Conservation (phyloP, 225 moss, liverwort and hornwort species). For the Lunularia cruciata region DNA sequence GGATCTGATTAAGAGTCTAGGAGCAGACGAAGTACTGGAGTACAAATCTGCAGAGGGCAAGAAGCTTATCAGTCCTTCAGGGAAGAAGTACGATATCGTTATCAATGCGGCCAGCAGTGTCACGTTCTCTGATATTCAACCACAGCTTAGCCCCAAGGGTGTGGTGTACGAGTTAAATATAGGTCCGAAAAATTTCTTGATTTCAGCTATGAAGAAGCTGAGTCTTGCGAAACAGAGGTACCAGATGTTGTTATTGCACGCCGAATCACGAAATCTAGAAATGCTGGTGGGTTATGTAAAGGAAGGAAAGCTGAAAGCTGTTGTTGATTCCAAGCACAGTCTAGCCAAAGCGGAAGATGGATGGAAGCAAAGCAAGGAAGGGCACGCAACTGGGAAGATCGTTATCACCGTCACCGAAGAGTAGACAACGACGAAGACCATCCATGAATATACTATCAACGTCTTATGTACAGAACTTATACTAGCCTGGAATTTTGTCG, state of each 20-base stretch:
- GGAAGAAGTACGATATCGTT: constrained; percentile 60
- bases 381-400: constrained; percentile 65
- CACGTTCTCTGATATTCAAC: constrained; percentile 45
- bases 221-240: constrained; percentile 57
- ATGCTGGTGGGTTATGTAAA: constrained; percentile 49
- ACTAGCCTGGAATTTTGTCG: not conserved
- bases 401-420: constrained; percentile 43
- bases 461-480: not conserved
- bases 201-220: constrained; percentile 31
- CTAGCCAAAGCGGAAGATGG: constrained; percentile 45
- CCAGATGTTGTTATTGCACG: constrained; percentile 29
- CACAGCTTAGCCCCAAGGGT: constrained; percentile 46
- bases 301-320: constrained; percentile 46
- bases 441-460: not conserved
- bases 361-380: constrained; percentile 65
- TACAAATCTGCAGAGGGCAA: constrained; percentile 47
- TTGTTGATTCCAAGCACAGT: constrained; percentile 56
- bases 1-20: constrained; percentile 46
- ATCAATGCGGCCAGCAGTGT: constrained; percentile 45
- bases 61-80: constrained; percentile 45
- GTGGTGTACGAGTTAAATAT: constrained; percentile 55
- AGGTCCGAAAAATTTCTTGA: constrained; percentile 12
- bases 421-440: not conserved
- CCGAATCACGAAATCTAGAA: constrained; percentile 48
- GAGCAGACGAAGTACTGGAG: constrained; percentile 69